These are phyloP conservation scores for Metarhizium anisopliae DNA, from an alignment of 2,329 filamentous ascomycete genomes.

Conservation along the genomic window DNA sequence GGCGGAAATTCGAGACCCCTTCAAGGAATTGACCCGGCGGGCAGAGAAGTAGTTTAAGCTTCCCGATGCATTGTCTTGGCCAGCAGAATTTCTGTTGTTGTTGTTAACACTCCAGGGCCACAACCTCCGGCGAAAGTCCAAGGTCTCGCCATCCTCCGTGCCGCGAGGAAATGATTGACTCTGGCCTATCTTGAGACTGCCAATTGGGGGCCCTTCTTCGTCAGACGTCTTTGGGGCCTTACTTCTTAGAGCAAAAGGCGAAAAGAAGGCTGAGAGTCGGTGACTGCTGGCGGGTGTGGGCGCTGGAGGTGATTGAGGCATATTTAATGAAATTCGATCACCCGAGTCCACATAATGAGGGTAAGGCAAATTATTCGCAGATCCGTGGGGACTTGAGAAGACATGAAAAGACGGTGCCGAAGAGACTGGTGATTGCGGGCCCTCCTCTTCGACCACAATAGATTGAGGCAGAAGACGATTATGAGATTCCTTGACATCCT, in stretches of 20 bases:
- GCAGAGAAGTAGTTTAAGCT: conserved; percentile 30
- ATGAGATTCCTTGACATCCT: conserved; percentile 33
- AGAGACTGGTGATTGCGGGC: conserved; percentile 52
- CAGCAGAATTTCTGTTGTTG: conserved; percentile 45
- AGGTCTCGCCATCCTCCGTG: conserved; percentile 45
- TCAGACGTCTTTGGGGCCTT: conserved; percentile 45
- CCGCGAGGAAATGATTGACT: conserved; percentile 68
- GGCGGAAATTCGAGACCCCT: conserved; percentile 38
- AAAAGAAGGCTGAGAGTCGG: conserved; percentile 43
- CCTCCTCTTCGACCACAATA: conserved; percentile 24
- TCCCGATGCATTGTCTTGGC: conserved; percentile 28
- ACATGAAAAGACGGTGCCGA: conserved; percentile 47
- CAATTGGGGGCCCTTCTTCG: conserved; percentile 49
- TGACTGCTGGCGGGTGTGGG: conserved; percentile 19
- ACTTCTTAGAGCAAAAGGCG: conserved; percentile 52
- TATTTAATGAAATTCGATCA: conserved; percentile 34
- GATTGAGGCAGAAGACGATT: conserved; percentile 26
- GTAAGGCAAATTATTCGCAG: conserved; percentile 48
- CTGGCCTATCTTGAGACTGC: conserved; percentile 60
- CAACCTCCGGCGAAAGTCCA: conserved; percentile 45
- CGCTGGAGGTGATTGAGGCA: conserved; percentile 30
- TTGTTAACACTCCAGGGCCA: conserved; percentile 40
- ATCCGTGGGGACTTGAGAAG: conserved; percentile 54
- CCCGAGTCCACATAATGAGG: conserved; percentile 37
- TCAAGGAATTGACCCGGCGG: conserved; percentile 36